Conservation (phyloP, 768 basidiomycete genomes). For the Tricholomella constricta region DNA sequence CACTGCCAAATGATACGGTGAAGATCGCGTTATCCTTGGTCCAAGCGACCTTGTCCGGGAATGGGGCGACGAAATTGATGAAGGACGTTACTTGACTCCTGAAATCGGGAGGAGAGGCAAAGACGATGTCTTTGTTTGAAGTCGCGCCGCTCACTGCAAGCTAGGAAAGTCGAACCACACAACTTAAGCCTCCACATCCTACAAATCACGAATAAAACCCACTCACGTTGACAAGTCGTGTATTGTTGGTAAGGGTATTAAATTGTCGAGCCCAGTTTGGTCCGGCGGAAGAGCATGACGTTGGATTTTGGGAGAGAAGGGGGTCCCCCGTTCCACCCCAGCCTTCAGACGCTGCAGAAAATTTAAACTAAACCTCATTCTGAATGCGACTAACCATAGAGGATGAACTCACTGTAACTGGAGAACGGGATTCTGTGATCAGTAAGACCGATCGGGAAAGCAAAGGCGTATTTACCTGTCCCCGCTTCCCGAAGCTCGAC, state of each 20-base stretch:
- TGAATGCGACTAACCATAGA: too few relatives aligned
- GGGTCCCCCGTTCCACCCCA: constrained; percentile 22
- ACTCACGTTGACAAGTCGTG: constrained; percentile 18
- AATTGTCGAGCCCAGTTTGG: constrained; percentile 25
- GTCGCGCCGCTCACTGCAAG: constrained; percentile 24
- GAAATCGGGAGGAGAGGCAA: constrained; percentile 23
- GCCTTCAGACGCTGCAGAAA: constrained; percentile 20
- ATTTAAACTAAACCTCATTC: background rate
- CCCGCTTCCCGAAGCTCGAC: too few relatives aligned
- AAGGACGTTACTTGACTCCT: constrained; percentile 22
- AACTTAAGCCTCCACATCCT: background rate
- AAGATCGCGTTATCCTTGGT: constrained; percentile 19
- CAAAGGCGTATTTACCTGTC: constrained; percentile 10
- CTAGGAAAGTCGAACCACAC: constrained; percentile 3
- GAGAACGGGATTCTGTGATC: background rate
- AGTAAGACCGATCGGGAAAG: background rate
- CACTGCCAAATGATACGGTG: constrained; percentile 24
- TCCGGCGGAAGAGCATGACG: constrained; percentile 21
- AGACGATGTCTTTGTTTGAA: constrained; percentile 18
- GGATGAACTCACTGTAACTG: constrained; percentile 12
- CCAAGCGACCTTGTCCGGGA: constrained; percentile 20
- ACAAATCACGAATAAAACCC: background rate
- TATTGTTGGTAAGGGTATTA: constrained; percentile 13
- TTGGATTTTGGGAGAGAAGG: constrained; percentile 12
- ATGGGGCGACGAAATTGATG: constrained; percentile 16